Evolutionary conservation across 2,329 filamentous ascomycete species (phyloP).

Genomic region (Pseudocercospora fijiensis): DNA sequence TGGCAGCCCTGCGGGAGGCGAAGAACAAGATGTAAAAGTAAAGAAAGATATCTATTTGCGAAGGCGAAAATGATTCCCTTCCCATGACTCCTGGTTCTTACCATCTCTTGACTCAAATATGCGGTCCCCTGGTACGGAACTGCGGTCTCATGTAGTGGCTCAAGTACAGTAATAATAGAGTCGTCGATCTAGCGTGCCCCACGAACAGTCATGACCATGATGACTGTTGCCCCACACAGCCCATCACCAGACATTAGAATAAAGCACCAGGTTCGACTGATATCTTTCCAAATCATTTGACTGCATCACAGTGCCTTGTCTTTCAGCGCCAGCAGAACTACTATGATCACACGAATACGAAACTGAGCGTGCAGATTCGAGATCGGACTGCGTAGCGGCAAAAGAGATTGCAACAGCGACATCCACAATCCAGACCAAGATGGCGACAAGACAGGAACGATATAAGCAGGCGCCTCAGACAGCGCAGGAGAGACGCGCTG

Average conservation of each 20-base stretch:
- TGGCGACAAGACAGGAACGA: slow-evolving; percentile 38
- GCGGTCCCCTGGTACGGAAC: neutral
- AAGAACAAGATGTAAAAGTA: slow-evolving; percentile 63
- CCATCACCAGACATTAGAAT: neutral
- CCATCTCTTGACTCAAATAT: neutral
- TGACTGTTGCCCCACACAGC: neutral
- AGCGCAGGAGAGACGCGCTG: slow-evolving; percentile 77
- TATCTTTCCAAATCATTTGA: neutral
- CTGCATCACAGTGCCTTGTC: neutral
- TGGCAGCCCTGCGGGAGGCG: slow-evolving; percentile 82
- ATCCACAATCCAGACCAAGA: slow-evolving; percentile 21
- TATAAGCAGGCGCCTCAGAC: slow-evolving; percentile 51
- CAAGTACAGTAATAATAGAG: neutral
- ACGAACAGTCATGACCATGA: neutral
- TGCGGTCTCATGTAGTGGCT: neutral
- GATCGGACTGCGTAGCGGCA: neutral
- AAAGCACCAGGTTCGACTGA: neutral
- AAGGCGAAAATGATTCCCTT: neutral
- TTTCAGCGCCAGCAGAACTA: neutral
- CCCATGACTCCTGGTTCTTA: neutral
- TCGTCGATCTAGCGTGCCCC: neutral
- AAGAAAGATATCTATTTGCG: neutral
- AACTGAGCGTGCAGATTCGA: slow-evolving; percentile 7
- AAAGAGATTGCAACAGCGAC: neutral
- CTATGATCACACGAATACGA: slow-evolving; percentile 20